Evolutionary conservation across 495 filamentous ascomycete species (phyloP), one percentile per base, ranked within the genome.

Genomic region (Apodospora peruviana): DNA sequence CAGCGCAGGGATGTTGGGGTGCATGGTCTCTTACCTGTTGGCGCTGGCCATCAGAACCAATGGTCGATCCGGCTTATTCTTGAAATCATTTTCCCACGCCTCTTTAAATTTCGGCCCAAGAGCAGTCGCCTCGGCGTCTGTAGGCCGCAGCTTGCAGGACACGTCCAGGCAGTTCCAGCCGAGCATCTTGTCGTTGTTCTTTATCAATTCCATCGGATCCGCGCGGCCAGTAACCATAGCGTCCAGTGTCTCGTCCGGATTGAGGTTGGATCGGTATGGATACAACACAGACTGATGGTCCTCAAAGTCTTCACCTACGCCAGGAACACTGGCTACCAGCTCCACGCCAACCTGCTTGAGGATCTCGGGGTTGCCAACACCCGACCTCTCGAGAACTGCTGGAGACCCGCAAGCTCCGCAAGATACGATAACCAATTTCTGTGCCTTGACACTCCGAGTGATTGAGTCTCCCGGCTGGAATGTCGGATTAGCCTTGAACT

Each of bases 81-180:
- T 68, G 51, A 73, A 79, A 47, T 78, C 70, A 8, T 56, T 47
- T 18, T 76, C 69, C 74, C 73, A 77, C 5, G 50, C 48, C 8
- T 45, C 58, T 48, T 66, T 60, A 53, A 77, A 70, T 9, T 62
- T 59, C 0, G 68, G 64, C 0, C 69, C 73, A 9, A 78, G 55
- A 2, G 65, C 53, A 18, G 48, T 55, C 9, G 70, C 60, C 27
- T 76, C 71, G 21, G 61, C 52, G 3, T 71, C 69, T 0, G 17
- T 10, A 5, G 39, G 39, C 3, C 12, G 11, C 8, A 8, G 4
- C 20, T 41, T 22, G 39, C 18, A 10, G n/a, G 36, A 21, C 18
- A 23, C 39, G 5, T 41, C 39, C 36, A 12, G 8, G 36, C 8
- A 5, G 36, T 39, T 39, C 36, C 36, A 39, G 36, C 36, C 36